phyloP scores from a whole-genome alignment of 1,139 yeast genomes.

The Casaregolazyma suthepensis region DNA sequence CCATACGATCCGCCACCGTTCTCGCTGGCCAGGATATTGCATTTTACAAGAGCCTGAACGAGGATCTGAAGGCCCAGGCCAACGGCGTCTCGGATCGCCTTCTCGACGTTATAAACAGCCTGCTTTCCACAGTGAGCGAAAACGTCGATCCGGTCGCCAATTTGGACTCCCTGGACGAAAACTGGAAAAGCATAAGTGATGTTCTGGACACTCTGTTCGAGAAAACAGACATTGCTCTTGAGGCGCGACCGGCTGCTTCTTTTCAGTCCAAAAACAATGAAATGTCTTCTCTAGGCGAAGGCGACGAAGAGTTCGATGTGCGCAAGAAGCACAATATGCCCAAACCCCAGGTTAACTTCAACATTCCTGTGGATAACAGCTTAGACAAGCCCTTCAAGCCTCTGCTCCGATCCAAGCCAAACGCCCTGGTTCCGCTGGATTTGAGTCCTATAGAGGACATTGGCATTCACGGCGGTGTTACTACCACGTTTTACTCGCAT shows the following conservation, averaged over 20 bases:
- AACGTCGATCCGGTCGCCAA: conserved; percentile 31
- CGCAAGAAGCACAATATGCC: conserved; percentile 38
- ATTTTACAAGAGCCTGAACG: conserved; percentile 51
- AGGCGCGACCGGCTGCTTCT: conserved; percentile 27
- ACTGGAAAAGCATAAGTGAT: conserved; percentile 61
- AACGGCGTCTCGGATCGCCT: conserved; percentile 42
- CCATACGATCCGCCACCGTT: conserved; percentile 65
- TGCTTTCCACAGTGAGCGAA: conserved; percentile 43
- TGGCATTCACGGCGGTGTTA: conserved; percentile 16
- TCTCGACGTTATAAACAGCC: conserved; percentile 47
- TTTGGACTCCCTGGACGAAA: conserved; percentile 40
- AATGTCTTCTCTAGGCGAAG: conserved; percentile 4
- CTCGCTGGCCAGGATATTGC: conserved; percentile 75
- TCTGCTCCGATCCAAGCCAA: conserved; percentile 61
- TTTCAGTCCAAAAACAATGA: not conserved
- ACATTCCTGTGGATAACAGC: conserved; percentile 56
- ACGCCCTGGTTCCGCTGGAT: conserved; percentile 52
- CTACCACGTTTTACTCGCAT: conserved; percentile 54
- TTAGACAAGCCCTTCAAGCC: conserved; percentile 75
- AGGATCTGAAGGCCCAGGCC: conserved; percentile 28
- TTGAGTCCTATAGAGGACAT: conserved; percentile 37
- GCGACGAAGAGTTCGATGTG: conserved; percentile 17
- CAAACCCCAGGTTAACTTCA: conserved; percentile 72
- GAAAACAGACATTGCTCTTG: conserved; percentile 62
- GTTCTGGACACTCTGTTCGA: conserved; percentile 69